Evolutionary conservation across 1,284 basidiomycete genomes (phyloP).

Genomic region (Inonotus hispidus): DNA sequence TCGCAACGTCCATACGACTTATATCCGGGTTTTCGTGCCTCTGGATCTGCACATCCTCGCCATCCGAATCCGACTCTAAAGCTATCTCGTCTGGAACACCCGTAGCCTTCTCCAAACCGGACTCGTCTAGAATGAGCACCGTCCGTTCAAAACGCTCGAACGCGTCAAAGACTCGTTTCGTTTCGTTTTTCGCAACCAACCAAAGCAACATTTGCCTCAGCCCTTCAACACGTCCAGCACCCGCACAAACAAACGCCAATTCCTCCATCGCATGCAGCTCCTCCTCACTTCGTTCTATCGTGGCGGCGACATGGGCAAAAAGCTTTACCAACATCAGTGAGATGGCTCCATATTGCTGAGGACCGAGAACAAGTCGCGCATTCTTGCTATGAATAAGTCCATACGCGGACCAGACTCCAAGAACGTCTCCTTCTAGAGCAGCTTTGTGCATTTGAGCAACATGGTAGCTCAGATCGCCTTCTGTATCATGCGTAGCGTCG

Average conservation of each 20-base stretch:
- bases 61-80: neutral
- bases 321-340: constrained; percentile 25
- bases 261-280: constrained; percentile 34
- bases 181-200: constrained; percentile 38
- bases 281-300: constrained; percentile 24
- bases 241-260: constrained; percentile 44
- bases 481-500: neutral
- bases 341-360: neutral
- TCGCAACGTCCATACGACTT: constrained; percentile 22
- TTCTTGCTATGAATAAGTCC: neutral
- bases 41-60: neutral
- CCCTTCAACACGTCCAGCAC: constrained; percentile 38
- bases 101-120: constrained; percentile 15
- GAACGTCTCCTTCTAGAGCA: neutral
- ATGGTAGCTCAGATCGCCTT: constrained; percentile 1
- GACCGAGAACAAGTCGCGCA: neutral
- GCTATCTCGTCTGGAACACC: constrained; percentile 8
- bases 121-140: neutral
- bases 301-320: constrained; percentile 24
- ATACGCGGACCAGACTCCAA: constrained; percentile 7
- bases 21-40: constrained; percentile 20
- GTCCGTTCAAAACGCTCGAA: constrained; percentile 31
- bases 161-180: constrained; percentile 39
- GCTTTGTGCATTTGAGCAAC: neutral
- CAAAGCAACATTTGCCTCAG: constrained; percentile 46